phyloP scores from a whole-genome alignment of 1,139 yeast species.

The Hanseniaspora gamundiae region DNA sequence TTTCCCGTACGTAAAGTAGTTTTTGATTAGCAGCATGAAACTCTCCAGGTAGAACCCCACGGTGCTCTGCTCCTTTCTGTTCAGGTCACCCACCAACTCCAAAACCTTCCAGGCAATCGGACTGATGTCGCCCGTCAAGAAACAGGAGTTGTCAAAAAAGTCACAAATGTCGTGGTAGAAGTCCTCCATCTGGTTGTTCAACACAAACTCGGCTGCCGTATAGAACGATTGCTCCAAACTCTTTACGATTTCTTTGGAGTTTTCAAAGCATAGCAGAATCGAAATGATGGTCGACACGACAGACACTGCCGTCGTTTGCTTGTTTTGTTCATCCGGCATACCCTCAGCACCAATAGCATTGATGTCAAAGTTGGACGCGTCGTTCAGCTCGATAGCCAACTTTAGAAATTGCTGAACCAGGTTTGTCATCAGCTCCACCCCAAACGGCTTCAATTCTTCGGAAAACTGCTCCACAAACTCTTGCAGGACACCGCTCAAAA shows the following conservation, averaged over 20 bases:
- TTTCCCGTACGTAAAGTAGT: constrained; percentile 64
- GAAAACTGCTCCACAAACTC: constrained; percentile 87
- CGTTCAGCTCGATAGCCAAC: constrained; percentile 57
- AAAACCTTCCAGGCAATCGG: constrained; percentile 70
- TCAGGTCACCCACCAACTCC: constrained; percentile 39
- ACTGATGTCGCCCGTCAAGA: constrained; percentile 56
- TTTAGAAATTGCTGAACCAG: constrained; percentile 72
- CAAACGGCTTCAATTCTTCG: constrained; percentile 86
- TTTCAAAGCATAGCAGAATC: constrained; percentile 76
- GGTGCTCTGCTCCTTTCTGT: constrained; percentile 41
- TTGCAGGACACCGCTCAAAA: constrained; percentile 85
- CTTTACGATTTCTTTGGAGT: constrained; percentile 53
- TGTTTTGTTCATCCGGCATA: constrained; percentile 43
- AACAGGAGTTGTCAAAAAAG: constrained; percentile 75
- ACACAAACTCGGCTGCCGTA: constrained; percentile 61
- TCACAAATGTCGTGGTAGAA: constrained; percentile 76
- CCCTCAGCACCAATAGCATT: constrained; percentile 37
- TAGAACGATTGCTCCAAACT: constrained; percentile 60
- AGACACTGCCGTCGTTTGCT: constrained; percentile 81
- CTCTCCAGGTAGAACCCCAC: constrained; percentile 58
- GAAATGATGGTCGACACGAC: constrained; percentile 79
- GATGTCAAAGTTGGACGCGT: constrained; percentile 40
- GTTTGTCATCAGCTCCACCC: constrained; percentile 72
- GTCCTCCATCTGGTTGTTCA: constrained; percentile 56
- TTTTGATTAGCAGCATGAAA: constrained; percentile 60